Conservation (phyloP, 73 alveolate species). For the Blepharisma stoltei region DNA sequence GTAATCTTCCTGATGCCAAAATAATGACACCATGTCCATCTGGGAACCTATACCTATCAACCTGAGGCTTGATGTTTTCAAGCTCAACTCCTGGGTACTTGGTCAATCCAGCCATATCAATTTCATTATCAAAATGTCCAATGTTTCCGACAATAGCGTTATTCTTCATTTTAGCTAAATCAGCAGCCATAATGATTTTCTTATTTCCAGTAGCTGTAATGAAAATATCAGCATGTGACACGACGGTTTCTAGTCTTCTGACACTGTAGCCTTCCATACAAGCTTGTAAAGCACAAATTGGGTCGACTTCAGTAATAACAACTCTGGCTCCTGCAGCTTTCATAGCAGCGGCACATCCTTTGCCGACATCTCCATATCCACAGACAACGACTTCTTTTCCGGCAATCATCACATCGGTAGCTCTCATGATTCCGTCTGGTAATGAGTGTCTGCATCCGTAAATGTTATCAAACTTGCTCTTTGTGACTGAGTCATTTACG, state of each 20-base stretch:
- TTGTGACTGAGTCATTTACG: slow-evolving; percentile 95
- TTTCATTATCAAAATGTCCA: slow-evolving; percentile 96
- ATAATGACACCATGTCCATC: slow-evolving; percentile 92
- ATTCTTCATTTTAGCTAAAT: slow-evolving; percentile 93
- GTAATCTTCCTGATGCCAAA: slow-evolving; percentile 93
- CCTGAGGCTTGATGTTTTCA: slow-evolving; percentile 85
- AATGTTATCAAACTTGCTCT: slow-evolving; percentile 86
- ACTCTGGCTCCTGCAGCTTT: slow-evolving; percentile 92
- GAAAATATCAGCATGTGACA: slow-evolving; percentile 86
- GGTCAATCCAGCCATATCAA: slow-evolving; percentile 88
- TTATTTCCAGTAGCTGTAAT: slow-evolving; percentile 93
- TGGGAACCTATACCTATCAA: slow-evolving; percentile 88
- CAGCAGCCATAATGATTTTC: slow-evolving; percentile 82
- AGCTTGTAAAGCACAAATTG: slow-evolving; percentile 96
- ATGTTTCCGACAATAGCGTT: slow-evolving; percentile 97
- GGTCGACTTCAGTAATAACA: slow-evolving; percentile 92
- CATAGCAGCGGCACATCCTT: slow-evolving; percentile 97
- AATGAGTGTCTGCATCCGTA: slow-evolving; percentile 98
- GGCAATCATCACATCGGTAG: slow-evolving; percentile 97
- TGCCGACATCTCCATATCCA: slow-evolving; percentile 98
- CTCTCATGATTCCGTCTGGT: slow-evolving; percentile 97
- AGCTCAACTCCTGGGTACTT: slow-evolving; percentile 71
- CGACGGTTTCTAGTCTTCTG: slow-evolving; percentile 68
- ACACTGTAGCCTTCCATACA: slow-evolving; percentile 95
- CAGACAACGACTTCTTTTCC: slow-evolving; percentile 92